Evolutionary conservation across 2,329 filamentous ascomycete species (phyloP).

Genomic region (Macroventuria anomochaeta): DNA sequence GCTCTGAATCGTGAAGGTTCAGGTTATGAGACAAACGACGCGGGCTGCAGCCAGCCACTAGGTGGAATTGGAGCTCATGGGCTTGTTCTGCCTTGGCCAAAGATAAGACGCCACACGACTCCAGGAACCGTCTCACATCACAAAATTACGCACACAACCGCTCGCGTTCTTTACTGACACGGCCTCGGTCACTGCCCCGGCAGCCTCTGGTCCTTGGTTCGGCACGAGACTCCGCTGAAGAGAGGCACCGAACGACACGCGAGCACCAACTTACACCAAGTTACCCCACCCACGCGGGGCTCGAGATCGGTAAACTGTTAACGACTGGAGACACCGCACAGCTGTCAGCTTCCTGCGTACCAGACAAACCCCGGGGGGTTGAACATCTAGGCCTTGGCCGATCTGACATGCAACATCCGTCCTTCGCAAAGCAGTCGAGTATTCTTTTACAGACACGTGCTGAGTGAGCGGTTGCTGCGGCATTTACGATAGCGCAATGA

Average conservation of each 20-base stretch:
- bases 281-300: slow-evolving; percentile 16
- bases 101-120: slow-evolving; percentile 16
- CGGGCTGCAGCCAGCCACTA: slow-evolving; percentile 16
- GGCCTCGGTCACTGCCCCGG: background rate
- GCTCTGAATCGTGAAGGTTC: slow-evolving; percentile 14
- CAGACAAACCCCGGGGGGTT: background rate
- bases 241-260: slow-evolving; percentile 2
- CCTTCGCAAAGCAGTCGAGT: too few species aligned
- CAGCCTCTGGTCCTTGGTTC: slow-evolving; percentile 4
- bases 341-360: background rate
- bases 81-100: slow-evolving; percentile 18
- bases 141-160: slow-evolving; percentile 4
- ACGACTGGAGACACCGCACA: background rate
- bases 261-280: slow-evolving; percentile 2
- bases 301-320: slow-evolving; percentile 7
- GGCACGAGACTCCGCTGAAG: slow-evolving; percentile 4
- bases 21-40: slow-evolving; percentile 17
- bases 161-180: background rate
- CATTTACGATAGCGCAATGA: slow-evolving; percentile 5
- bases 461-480: background rate
- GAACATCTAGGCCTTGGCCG: background rate
- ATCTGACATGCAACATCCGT: background rate
- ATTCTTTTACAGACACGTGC: background rate
- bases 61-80: slow-evolving; percentile 9
- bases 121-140: slow-evolving; percentile 8